Conservation (phyloP, 768 basidiomycete genomes). For the Russula abietina region DNA sequence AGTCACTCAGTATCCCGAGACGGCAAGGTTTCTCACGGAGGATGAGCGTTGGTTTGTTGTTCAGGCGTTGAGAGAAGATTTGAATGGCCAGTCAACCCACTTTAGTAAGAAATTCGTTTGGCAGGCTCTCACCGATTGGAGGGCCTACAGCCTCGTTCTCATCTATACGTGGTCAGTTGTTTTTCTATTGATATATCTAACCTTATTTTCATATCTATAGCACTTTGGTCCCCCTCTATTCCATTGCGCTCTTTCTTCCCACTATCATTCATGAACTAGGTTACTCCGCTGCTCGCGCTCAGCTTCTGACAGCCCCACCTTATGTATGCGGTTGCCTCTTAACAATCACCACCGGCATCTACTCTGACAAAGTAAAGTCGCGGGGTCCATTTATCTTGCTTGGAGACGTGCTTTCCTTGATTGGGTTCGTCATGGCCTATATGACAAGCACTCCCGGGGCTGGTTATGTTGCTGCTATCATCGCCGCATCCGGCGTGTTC, state of each 20-base stretch:
- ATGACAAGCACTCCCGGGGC: slow-evolving; percentile 28
- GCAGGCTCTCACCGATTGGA: slow-evolving; percentile 32
- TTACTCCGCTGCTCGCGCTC: slow-evolving; percentile 40
- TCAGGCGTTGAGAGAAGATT: slow-evolving; percentile 29
- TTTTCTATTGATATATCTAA: not conserved
- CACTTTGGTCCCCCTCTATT: slow-evolving; percentile 42
- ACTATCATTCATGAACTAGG: slow-evolving; percentile 37
- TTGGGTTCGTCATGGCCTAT: slow-evolving; percentile 49
- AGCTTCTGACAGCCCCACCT: slow-evolving; percentile 37
- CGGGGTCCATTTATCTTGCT: slow-evolving; percentile 48
- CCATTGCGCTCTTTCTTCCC: slow-evolving; percentile 36
- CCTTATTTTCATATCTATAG: slow-evolving; percentile 25
- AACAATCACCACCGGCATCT: slow-evolving; percentile 31
- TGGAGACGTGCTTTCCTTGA: slow-evolving; percentile 38
- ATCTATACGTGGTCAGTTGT: slow-evolving; percentile 31
- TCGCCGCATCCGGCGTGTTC: slow-evolving; percentile 49
- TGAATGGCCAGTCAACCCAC: slow-evolving; percentile 31
- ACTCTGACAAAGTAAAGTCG: slow-evolving; percentile 34
- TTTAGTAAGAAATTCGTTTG: slow-evolving; percentile 34
- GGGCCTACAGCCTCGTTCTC: slow-evolving; percentile 34
- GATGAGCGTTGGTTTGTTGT: slow-evolving; percentile 33
- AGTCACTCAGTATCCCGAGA: slow-evolving; percentile 36
- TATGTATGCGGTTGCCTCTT: slow-evolving; percentile 31
- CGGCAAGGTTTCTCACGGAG: slow-evolving; percentile 38
- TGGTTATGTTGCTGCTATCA: slow-evolving; percentile 45